Base-by-base conservation (phyloP, 257 asterid species). In the Nicotiana tomentosiformis region DNA sequence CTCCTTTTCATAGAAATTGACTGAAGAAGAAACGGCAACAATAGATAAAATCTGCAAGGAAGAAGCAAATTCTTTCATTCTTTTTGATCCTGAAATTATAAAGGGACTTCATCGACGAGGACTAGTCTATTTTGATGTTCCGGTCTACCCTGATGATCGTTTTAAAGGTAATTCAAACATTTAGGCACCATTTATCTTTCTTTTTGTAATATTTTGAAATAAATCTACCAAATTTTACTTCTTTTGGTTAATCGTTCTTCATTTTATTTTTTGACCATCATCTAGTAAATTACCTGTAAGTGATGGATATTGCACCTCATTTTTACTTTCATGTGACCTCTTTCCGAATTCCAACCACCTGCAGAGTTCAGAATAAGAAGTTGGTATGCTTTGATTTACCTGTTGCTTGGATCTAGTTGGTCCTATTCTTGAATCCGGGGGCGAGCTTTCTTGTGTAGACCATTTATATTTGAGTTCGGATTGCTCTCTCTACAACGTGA, bases 11-110 rank as follows among this genome's bases (percentile, higher is more conserved):
- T 83, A 96, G 99, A 96, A 96, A 94, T 97, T 96, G 86, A 88
- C 99, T 43, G 99, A 96, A 86, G 99, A 94, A 87, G 99, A 96
- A 86, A 90, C 90, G 93, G 97, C 98, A 85, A 93, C 98, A 81
- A 96, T 96, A 88, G 99, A 96, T 89, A 96, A 96, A 88, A 90
- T 96, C 72, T 96, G 99, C 82, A 96, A 93, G 89, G 99, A 96
- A 90, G 99, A 94, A 90, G 99, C 92, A 66, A 96, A 93, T 88
- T 89, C 99, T 70, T 96, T 88, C 86, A 88, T 94, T 90, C 96
- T 93, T 84, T 96, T 96, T 82, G 98, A 92, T 85, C 97, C 97
- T 86, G 98, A 91, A 84, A 89, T 93, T 80, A 70, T 96, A 67
- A 96, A 94, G 93, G 97, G 94, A 37, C 95, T 96, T 65, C 90